phyloP scores from a whole-genome alignment of 2,329 filamentous ascomycete species.

The Talaromyces amestolkiae region DNA sequence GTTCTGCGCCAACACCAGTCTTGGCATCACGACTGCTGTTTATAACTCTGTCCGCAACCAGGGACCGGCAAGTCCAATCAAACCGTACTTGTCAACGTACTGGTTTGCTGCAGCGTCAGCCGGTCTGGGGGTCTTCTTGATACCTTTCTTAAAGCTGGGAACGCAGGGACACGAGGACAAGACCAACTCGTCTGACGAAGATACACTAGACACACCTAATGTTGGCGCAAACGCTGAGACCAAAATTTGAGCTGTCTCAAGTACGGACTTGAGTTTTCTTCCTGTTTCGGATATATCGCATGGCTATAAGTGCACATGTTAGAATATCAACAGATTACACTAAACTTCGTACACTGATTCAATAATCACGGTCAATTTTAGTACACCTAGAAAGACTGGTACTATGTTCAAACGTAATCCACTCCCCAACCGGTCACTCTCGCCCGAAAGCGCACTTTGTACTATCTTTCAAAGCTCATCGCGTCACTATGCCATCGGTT shows the following conservation, averaged over 20 bases:
- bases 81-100: conserved; percentile 30
- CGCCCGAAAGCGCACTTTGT: background rate
- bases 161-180: conserved; percentile 26
- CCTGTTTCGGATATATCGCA: background rate
- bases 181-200: conserved; percentile 1
- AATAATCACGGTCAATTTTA: background rate
- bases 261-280: background rate
- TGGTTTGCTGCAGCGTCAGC: conserved; percentile 31
- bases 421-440: background rate
- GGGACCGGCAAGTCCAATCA: conserved; percentile 23
- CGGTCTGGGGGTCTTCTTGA: conserved; percentile 27
- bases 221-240: background rate
- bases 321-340: background rate
- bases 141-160: conserved; percentile 32
- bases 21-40: conserved; percentile 61
- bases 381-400: background rate
- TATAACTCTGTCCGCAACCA: conserved; percentile 26
- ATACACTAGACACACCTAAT: background rate
- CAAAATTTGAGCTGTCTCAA: conserved; percentile 2
- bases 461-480: background rate
- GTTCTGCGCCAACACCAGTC: conserved; percentile 58
- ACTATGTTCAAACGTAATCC: background rate
- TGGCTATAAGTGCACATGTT: background rate
- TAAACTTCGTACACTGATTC: background rate
- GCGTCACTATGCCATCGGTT: background rate